Conservation (phyloP, 1,284 basidiomycete genomes). For the Ustilago trichophora region DNA sequence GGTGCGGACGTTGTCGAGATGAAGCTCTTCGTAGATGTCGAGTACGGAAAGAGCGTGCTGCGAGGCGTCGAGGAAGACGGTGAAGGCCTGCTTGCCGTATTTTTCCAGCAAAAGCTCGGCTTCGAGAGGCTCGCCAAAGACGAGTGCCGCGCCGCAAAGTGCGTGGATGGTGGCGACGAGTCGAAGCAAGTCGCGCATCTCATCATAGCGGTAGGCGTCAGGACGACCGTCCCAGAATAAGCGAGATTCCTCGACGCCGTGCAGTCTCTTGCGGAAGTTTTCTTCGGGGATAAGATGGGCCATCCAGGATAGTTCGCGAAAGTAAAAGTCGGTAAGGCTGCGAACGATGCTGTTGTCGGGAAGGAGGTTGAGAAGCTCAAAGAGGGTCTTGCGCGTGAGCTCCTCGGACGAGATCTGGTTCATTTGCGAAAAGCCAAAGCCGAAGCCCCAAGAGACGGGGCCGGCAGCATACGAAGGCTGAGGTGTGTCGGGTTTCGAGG, state of each 20-base stretch:
- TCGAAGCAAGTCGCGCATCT: conserved; percentile 39
- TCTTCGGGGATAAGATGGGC: conserved; percentile 38
- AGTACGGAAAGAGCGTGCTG: conserved; percentile 49
- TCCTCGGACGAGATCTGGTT: conserved; percentile 28
- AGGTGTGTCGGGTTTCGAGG: neutral
- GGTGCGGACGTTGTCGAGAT: conserved; percentile 50
- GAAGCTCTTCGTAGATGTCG: conserved; percentile 53
- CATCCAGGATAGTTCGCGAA: conserved; percentile 49
- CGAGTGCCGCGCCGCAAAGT: conserved; percentile 30
- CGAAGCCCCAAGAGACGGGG: conserved; percentile 37
- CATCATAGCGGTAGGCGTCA: conserved; percentile 20
- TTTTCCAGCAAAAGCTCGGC: conserved; percentile 14
- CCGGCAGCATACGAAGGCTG: conserved; percentile 13
- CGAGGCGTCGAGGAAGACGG: conserved; percentile 44
- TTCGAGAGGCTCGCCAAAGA: conserved; percentile 40
- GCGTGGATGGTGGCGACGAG: conserved; percentile 41
- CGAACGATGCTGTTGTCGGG: conserved; percentile 36
- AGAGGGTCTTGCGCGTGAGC: conserved; percentile 35
- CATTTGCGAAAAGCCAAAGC: conserved; percentile 45
- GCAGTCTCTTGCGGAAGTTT: conserved; percentile 19
- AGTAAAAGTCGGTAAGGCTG: conserved; percentile 36
- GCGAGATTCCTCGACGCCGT: conserved; percentile 22
- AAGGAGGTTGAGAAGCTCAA: conserved; percentile 34
- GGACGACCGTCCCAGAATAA: conserved; percentile 33
- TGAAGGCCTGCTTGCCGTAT: conserved; percentile 33